phyloP scores from a whole-genome alignment of 352 stramenopile genomes.

The Sclerospora graminicola region DNA sequence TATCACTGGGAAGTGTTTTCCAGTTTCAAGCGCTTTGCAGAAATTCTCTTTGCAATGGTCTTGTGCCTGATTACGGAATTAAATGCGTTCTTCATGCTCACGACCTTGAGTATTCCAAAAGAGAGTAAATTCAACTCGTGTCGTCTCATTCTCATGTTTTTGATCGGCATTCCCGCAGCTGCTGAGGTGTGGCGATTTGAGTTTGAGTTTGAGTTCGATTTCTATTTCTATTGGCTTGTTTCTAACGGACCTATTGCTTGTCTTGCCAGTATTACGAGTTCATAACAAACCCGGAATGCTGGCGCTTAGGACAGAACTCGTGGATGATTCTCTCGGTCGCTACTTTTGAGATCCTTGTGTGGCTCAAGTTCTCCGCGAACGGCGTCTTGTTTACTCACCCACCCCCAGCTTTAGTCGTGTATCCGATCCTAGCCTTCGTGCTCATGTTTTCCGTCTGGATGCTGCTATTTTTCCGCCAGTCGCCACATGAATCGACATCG shows the following conservation, averaged over 20 bases:
- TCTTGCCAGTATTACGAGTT: constrained; percentile 73
- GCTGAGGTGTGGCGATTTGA: constrained; percentile 40
- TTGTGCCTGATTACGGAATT: constrained; percentile 82
- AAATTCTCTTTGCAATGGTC: constrained; percentile 80
- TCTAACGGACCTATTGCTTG: too few relatives aligned
- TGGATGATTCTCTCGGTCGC: constrained; percentile 78
- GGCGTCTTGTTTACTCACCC: constrained; percentile 49
- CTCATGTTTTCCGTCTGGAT: constrained; percentile 70
- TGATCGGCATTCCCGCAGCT: constrained; percentile 69
- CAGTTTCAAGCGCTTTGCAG: constrained; percentile 81
- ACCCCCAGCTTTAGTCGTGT: constrained; percentile 40
- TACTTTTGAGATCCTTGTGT: constrained; percentile 70
- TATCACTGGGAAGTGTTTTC: constrained; percentile 90
- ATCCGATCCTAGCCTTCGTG: constrained; percentile 50
- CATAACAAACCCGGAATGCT: constrained; percentile 64
- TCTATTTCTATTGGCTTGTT: too few relatives aligned
- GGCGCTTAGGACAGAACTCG: constrained; percentile 67
- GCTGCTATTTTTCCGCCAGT: constrained; percentile 53
- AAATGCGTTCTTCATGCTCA: constrained; percentile 91
- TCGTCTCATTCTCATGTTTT: constrained; percentile 62
- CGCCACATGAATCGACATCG: constrained; percentile 5
- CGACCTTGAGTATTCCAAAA: constrained; percentile 79
- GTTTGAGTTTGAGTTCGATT: too few relatives aligned
- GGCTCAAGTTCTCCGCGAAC: constrained; percentile 67
- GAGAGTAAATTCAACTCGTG: constrained; percentile 83